Conservation (phyloP, 345 rosid genomes). For the Murraya paniculata region DNA sequence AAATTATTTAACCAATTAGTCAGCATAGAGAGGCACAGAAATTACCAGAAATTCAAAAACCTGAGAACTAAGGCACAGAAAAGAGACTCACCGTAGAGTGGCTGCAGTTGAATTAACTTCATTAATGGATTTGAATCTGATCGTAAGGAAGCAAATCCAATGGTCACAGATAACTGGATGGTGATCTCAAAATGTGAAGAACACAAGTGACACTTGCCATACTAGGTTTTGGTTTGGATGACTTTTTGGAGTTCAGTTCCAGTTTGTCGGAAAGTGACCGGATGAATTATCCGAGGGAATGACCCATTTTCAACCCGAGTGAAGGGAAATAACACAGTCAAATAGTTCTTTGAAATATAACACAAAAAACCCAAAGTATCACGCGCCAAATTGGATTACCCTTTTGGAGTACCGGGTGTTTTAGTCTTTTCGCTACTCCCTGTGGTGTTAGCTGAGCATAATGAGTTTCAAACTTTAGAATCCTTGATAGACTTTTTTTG, state of each 20-base stretch:
- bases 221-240: conserved; percentile 5
- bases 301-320: background rate
- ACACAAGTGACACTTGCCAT: background rate
- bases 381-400: background rate
- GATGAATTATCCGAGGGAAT: background rate
- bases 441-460: background rate
- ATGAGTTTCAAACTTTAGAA: background rate
- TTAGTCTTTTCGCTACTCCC: background rate
- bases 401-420: background rate
- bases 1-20: background rate
- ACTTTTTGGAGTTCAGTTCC: background rate
- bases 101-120: background rate
- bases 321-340: background rate
- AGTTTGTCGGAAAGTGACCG: background rate
- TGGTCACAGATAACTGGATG: background rate
- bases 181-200: background rate
- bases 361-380: background rate
- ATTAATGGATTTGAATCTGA: background rate
- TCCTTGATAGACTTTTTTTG: background rate
- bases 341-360: background rate
- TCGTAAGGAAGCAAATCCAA: background rate
- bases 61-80: background rate
- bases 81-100: background rate
- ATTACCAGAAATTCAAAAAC: background rate
- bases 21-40: background rate